Percentiles rank a stretch among this genome's conserved stretches.
These are phyloP conservation scores for Leptomonas seymouri DNA, from an alignment of 208 protist genomes.

Conservation along the genomic window DNA sequence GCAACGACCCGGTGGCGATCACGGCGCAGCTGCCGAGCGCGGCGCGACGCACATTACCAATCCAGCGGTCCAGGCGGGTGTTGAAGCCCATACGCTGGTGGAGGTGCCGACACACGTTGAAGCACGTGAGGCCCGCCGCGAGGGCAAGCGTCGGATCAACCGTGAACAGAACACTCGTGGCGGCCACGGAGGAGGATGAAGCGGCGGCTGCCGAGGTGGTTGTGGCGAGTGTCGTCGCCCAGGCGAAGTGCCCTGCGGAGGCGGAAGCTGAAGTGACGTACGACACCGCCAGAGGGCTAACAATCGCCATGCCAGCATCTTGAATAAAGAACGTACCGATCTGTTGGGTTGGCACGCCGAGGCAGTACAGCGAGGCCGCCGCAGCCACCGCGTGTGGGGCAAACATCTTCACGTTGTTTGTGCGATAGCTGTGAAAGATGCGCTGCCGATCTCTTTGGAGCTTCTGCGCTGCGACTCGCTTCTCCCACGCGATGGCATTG, in stretches of 20 bases:
- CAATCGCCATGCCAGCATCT: constrained; percentile 35
- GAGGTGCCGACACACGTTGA: constrained; percentile 58
- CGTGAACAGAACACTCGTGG: constrained; percentile 21
- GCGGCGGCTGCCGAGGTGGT: background rate
- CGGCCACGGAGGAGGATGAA: background rate
- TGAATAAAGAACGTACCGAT: constrained; percentile 45
- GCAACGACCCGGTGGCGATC: constrained; percentile 30
- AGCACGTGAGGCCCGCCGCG: constrained; percentile 57
- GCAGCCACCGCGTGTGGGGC: constrained; percentile 44
- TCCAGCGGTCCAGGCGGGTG: constrained; percentile 58
- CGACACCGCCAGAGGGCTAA: constrained; percentile 38
- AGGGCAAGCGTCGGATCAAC: constrained; percentile 69
- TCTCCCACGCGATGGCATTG: constrained; percentile 80
- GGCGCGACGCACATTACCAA: constrained; percentile 29
- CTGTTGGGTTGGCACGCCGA: constrained; percentile 69
- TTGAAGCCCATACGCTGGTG: constrained; percentile 71
- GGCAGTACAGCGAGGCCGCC: constrained; percentile 45
- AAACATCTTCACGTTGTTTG: constrained; percentile 78
- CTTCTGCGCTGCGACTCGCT: constrained; percentile 79
- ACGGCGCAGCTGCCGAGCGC: constrained; percentile 24
- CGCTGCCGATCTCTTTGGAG: constrained; percentile 82
- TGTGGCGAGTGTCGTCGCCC: constrained; percentile 7
- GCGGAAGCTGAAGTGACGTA: background rate
- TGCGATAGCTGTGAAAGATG: constrained; percentile 74
- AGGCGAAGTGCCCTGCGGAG: constrained; percentile 4